Base-by-base conservation (phyloP, 2,329 filamentous ascomycete species). In the Lomentospora prolificans region DNA sequence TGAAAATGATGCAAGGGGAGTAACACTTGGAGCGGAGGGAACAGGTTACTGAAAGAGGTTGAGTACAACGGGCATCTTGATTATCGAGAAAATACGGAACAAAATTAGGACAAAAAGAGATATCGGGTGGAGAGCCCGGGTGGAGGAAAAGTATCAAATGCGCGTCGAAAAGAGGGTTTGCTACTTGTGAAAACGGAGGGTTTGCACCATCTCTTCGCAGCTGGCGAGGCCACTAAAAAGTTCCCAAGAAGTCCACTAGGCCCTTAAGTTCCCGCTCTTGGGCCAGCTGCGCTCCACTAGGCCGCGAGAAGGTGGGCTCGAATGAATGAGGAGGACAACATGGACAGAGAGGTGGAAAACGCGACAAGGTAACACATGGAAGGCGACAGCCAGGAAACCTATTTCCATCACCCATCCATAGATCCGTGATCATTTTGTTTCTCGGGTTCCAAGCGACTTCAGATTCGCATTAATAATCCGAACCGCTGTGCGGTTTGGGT, bases 251-350 rank as follows among this genome's bases (percentile, higher is more conserved):
- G 22, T 10, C 22, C 22, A 22, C 17, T 17, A 5, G 10, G 44
- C 17, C 24, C 44, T 48, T 22, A 10, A 25, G 17, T 48, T 48
- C 44, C 44, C 44, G 44, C 44, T 48, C n/a, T n/a, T n/a, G n/a
- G n/a, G n/a, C n/a, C n/a, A n/a, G n/a, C 36, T 48, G 22, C 44
- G 44, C 44, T 48, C 44, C 44, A 48, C 44, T 48, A 22, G 44
- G 44, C 22, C 44, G 44, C 44, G 44, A 22, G 17, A 48, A 27
- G 10, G 22, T 22, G 44, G 17, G 44, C 17, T 12, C 17, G 22
- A 25, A 22, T 5, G 17, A 22, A 22, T 22, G 22, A 6, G 44
- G 12, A 48, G 36, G 3, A 39, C 30, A 12, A 33, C 6, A 22
- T 24, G 10, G 10, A 48, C n/a, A 24, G 10, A 22, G 12, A 12